phyloP scores from a whole-genome alignment of 2,329 filamentous ascomycete species.

The Fusarium citri region DNA sequence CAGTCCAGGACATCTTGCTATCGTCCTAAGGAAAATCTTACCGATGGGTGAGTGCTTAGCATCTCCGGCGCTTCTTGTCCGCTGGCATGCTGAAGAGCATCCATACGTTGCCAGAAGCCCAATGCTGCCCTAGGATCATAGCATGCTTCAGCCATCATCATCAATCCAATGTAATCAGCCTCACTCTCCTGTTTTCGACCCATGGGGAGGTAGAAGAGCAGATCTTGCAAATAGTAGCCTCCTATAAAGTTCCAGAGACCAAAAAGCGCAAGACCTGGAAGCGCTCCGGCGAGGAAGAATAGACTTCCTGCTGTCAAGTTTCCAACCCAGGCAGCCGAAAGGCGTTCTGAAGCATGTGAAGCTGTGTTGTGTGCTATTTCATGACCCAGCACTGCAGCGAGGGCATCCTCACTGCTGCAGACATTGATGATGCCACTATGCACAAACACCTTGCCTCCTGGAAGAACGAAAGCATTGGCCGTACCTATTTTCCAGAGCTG shows the following conservation, averaged over 20 bases:
- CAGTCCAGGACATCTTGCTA: not conserved
- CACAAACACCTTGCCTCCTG: slow-evolving; percentile 84
- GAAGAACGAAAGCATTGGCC: slow-evolving; percentile 81
- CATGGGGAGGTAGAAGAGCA: slow-evolving; percentile 76
- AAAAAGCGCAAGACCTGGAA: slow-evolving; percentile 56
- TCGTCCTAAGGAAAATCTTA: slow-evolving; percentile 52
- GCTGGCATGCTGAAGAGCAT: slow-evolving; percentile 55
- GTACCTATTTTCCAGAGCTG: slow-evolving; percentile 52
- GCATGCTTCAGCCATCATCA: slow-evolving; percentile 86
- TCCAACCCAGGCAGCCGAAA: slow-evolving; percentile 64
- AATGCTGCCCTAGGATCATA: slow-evolving; percentile 77
- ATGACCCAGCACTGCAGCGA: slow-evolving; percentile 81
- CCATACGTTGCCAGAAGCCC: slow-evolving; percentile 76
- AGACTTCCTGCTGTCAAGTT: slow-evolving; percentile 63
- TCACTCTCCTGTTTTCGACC: slow-evolving; percentile 79
- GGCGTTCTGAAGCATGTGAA: slow-evolving; percentile 73
- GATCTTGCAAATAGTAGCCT: slow-evolving; percentile 63
- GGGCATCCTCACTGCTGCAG: slow-evolving; percentile 72
- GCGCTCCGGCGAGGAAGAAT: slow-evolving; percentile 60
- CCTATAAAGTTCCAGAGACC: slow-evolving; percentile 58
- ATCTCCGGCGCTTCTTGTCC: slow-evolving; percentile 73
- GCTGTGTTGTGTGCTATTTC: slow-evolving; percentile 84
- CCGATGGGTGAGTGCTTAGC: slow-evolving; percentile 80
- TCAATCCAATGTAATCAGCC: slow-evolving; percentile 82
- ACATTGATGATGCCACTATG: slow-evolving; percentile 78